These are phyloP conservation scores for Exophiala sp. DNA, from an alignment of 2,329 filamentous ascomycete genomes.

Conservation along the genomic window DNA sequence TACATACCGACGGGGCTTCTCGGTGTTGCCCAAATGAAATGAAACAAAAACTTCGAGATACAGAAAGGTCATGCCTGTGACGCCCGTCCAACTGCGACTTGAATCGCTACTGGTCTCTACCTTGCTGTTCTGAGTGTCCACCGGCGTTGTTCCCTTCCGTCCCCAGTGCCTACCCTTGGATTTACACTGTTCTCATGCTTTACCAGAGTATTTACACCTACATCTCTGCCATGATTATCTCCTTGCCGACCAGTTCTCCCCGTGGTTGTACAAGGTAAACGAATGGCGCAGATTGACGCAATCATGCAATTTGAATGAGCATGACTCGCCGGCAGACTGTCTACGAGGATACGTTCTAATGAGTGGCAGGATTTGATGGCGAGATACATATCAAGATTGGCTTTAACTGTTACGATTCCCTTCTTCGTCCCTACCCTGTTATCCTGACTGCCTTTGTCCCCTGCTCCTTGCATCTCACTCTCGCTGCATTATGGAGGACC, in stretches of 20 bases:
- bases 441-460: too few species aligned
- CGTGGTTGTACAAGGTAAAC: constrained; percentile 82
- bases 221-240: constrained; percentile 68
- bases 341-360: constrained; percentile 54
- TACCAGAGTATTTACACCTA: too few species aligned
- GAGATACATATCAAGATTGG: constrained; percentile 54
- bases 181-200: too few species aligned
- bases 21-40: constrained; percentile 17
- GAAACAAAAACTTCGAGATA: constrained; percentile 7
- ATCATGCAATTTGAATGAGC: constrained; percentile 32
- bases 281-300: constrained; percentile 75
- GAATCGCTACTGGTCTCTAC: not conserved
- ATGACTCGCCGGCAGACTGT: constrained; percentile 76
- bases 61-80: not conserved
- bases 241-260: constrained; percentile 61
- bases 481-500: too few species aligned
- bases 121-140: not conserved
- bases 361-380: constrained; percentile 77
- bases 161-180: too few species aligned
- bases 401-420: too few species aligned
- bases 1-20: constrained; percentile 19
- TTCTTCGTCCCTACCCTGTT: too few species aligned
- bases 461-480: too few species aligned
- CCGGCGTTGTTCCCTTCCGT: too few species aligned
- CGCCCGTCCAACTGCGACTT: not conserved